Evolutionary conservation across 495 filamentous ascomycete genomes (phyloP), one percentile per base, ranked within the genome.

Genomic region (Penicillium ochrochloron): DNA sequence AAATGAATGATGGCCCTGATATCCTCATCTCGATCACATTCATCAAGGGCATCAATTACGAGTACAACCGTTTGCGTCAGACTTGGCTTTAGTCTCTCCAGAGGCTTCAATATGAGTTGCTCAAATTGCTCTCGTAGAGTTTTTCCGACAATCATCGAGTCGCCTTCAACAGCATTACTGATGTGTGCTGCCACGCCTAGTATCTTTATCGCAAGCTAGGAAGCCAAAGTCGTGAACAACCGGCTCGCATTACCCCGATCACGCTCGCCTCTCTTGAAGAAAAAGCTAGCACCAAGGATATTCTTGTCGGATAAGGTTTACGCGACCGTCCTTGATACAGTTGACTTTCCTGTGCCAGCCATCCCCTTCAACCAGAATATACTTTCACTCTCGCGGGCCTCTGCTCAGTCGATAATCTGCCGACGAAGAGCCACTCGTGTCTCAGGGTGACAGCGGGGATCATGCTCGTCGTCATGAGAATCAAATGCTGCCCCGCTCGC

Each of bases 11-110:
- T 71, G 12, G 14, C 37, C 42, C 61, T 51, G 0, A 81, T 64
- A 58, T 83, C 75, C 11, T 75, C 39, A 14, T 83, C 77, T 0
- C 61, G 12, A 0, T 78, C 79, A 60, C 82, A 86, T 61, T 86
- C 82, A 55, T 85, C 85, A 17, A 87, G 70, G 35, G 84, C 84
- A 63, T 87, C 84, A 37, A 87, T 70, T 17, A 85, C 74, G 9
- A 85, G 68, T 11, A 78, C 62, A 19, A 75, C 19, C 10, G n/a
- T 65, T 64, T 31, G 61, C 23, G 21, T 68, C 48, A 4, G 0
- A 1, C 14, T 5, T 50, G 34, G 33, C 5, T 57, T 17, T 6
- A 70, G 34, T 2, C 37, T 31, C 12, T 21, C 34, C 0, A 86
- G 65, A 7, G 81, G 81, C 27, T 77, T 29, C 53, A 82, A 56